phyloP scores from a whole-genome alignment of 331 rosid species.

The Quercus phellos region DNA sequence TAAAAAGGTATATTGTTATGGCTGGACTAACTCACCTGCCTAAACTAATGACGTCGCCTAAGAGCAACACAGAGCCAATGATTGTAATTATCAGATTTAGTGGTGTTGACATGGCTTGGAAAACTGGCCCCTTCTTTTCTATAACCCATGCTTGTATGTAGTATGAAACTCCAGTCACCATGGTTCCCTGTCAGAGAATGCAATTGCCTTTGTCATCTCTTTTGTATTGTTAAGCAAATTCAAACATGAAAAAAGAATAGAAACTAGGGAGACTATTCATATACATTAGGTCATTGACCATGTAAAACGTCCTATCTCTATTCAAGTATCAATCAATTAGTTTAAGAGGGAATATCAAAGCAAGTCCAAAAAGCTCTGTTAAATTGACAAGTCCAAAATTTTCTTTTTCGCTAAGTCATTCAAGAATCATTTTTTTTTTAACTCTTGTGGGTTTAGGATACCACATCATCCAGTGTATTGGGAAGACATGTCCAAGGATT shows the following conservation, averaged over 20 bases:
- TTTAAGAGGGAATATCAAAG: too few relatives aligned
- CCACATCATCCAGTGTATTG: not conserved
- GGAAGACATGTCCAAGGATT: not conserved
- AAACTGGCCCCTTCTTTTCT: slow-evolving; percentile 57
- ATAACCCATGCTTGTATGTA: slow-evolving; percentile 48
- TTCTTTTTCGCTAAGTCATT: not conserved
- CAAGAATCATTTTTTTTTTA: not conserved
- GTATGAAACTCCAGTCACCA: slow-evolving; percentile 39
- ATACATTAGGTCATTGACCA: not conserved
- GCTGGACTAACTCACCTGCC: slow-evolving; percentile 38
- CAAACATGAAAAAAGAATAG: not conserved
- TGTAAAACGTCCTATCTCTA: not conserved
- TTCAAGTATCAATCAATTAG: too few relatives aligned
- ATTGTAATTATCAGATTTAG: slow-evolving; percentile 40
- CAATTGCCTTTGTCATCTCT: not conserved
- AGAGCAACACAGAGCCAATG: slow-evolving; percentile 38
- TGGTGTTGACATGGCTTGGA: slow-evolving; percentile 52
- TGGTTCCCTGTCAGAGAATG: slow-evolving; percentile 28
- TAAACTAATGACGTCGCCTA: slow-evolving; percentile 39
- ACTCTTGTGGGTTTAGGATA: not conserved
- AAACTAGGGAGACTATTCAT: not conserved
- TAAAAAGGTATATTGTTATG: too few relatives aligned
- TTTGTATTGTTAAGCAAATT: not conserved
- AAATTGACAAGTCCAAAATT: too few relatives aligned
- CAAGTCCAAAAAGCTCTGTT: too few relatives aligned